Percentiles rank a stretch among this genome's conserved stretches.
phyloP scores from a whole-genome alignment of 169 alveolate species.

The Plasmodium cynomolgi region DNA sequence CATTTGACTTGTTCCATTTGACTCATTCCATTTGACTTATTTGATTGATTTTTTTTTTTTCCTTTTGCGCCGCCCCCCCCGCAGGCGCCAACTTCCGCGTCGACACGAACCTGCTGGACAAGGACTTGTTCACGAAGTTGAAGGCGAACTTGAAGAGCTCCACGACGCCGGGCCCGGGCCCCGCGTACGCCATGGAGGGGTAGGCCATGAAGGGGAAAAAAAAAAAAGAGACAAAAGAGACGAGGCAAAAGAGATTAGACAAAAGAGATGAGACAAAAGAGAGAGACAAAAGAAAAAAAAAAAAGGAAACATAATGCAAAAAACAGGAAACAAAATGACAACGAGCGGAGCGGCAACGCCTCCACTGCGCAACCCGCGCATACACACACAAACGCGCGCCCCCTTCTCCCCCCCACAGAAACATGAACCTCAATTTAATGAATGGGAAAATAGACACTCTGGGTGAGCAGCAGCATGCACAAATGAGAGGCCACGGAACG shows the following conservation, averaged over 20 bases:
- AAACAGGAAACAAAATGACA: not conserved
- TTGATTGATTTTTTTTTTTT: not conserved
- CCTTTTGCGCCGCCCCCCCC: not conserved
- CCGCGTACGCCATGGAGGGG: constrained; percentile 39
- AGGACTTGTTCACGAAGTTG: constrained; percentile 46
- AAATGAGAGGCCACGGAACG: not conserved
- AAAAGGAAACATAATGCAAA: not conserved
- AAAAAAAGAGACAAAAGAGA: not conserved
- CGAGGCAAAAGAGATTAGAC: not conserved
- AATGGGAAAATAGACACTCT: constrained; percentile 61
- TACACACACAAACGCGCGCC: not conserved
- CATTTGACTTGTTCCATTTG: no score
- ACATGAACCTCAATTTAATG: constrained; percentile 49
- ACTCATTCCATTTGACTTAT: not conserved
- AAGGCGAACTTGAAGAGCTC: constrained; percentile 60
- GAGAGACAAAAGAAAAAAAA: not conserved
- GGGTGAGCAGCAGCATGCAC: constrained; percentile 2
- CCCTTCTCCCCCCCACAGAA: constrained; percentile 4
- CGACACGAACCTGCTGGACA: constrained; percentile 52
- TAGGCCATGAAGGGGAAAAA: not conserved
- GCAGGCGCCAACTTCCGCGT: constrained; percentile 51
- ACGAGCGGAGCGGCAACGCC: not conserved
- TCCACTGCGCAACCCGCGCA: not conserved
- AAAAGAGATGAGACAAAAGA: not conserved
- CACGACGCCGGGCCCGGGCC: not conserved